A percentile compares a stretch with the other conserved stretches of the same genome.
Evolutionary conservation across 495 filamentous ascomycete species (phyloP).

Genomic region (Cercophora scortea): DNA sequence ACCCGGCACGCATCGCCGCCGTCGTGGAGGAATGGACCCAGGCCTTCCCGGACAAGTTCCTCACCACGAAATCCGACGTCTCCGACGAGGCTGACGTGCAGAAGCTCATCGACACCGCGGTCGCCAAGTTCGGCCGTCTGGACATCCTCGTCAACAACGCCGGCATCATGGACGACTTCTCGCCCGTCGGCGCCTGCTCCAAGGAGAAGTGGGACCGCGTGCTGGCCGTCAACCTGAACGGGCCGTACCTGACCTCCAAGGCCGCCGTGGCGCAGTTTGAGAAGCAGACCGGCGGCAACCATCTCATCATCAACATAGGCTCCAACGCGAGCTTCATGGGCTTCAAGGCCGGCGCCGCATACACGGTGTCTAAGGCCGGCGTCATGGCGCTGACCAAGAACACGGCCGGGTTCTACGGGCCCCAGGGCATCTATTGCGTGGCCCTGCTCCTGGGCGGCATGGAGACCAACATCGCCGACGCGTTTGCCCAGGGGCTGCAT

Average conservation of each 20-base stretch:
- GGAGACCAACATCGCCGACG: constrained; percentile 47
- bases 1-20: constrained; percentile 29
- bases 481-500: constrained; percentile 37
- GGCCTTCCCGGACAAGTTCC: constrained; percentile 18
- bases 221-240: constrained; percentile 53
- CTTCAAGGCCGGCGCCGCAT: constrained; percentile 41
- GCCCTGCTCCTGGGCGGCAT: constrained; percentile 51
- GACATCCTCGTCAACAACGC: constrained; percentile 47
- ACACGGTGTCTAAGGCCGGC: constrained; percentile 47
- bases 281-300: constrained; percentile 22
- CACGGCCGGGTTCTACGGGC: constrained; percentile 51
- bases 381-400: constrained; percentile 55
- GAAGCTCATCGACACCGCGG: constrained; percentile 23
- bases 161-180: constrained; percentile 46
- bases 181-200: constrained; percentile 43
- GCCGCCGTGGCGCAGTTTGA: constrained; percentile 40
- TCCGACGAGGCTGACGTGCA: constrained; percentile 28
- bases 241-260: constrained; percentile 46
- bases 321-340: constrained; percentile 27
- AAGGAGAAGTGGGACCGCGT: constrained; percentile 49
- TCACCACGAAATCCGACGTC: constrained; percentile 26
- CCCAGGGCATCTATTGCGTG: constrained; percentile 49
- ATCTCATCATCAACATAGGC: constrained; percentile 43
- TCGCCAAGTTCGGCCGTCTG: constrained; percentile 32
- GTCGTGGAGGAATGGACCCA: constrained; percentile 20